Evolutionary conservation across 1,284 basidiomycete species (phyloP).

Genomic region (Ceratobasidium sp.): DNA sequence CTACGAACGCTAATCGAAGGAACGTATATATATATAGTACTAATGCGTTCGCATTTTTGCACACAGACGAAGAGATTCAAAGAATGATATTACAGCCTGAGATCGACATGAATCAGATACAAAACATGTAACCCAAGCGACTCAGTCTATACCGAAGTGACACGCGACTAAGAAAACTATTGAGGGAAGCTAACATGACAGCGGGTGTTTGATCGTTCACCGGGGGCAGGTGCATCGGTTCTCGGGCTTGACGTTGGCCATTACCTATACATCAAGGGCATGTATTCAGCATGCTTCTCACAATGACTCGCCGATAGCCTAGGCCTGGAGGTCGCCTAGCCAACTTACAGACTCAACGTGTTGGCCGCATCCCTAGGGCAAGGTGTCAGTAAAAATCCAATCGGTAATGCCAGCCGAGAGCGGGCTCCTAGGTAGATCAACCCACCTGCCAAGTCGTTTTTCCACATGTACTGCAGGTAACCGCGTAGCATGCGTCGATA

Average conservation of each 20-base stretch:
- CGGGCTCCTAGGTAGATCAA: conserved; percentile 43
- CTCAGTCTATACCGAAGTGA: neutral
- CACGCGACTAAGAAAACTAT: neutral
- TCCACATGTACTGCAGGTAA: conserved; percentile 65
- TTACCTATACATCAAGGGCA: conserved; percentile 56
- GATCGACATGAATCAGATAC: conserved; percentile 3
- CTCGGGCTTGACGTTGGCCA: conserved; percentile 69
- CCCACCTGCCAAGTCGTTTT: conserved; percentile 77
- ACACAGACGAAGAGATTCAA: neutral
- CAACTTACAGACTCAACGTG: conserved; percentile 67
- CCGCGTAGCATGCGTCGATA: conserved; percentile 56
- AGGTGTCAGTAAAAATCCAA: neutral
- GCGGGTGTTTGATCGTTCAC: conserved; percentile 45
- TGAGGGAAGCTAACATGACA: neutral
- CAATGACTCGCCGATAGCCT: conserved; percentile 39
- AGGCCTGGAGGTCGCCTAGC: conserved; percentile 40
- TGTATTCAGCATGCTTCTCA: conserved; percentile 45
- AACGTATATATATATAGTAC: too few species aligned
- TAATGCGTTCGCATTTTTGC: neutral
- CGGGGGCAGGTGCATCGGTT: conserved; percentile 68
- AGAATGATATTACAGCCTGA: conserved; percentile 2
- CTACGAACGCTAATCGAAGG: neutral
- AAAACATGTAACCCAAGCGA: neutral
- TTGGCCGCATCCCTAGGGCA: conserved; percentile 66
- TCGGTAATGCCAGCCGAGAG: conserved; percentile 9